Evolutionary conservation across 306 rosid genomes (phyloP).

Genomic region (Albizia julibrissin): DNA sequence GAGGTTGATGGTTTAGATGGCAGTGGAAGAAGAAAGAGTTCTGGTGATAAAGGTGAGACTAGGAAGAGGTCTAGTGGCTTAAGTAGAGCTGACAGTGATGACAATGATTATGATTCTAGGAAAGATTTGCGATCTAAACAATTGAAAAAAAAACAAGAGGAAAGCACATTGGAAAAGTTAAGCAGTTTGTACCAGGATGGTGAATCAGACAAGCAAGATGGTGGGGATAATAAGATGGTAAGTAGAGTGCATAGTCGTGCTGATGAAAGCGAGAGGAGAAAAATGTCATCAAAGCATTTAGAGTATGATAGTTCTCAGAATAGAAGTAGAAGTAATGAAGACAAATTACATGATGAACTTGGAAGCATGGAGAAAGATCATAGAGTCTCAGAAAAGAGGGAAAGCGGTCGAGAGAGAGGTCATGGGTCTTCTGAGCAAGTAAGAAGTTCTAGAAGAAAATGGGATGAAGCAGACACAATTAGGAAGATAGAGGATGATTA

Average conservation of each 20-base stretch:
- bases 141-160: slow-evolving; percentile 80
- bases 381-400: slow-evolving; percentile 62
- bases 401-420: slow-evolving; percentile 67
- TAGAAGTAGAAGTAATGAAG: slow-evolving; percentile 60
- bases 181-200: slow-evolving; percentile 97
- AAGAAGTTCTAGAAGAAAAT: slow-evolving; percentile 80
- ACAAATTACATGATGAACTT: slow-evolving; percentile 47
- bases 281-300: slow-evolving; percentile 46
- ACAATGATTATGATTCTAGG: slow-evolving; percentile 72
- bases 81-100: slow-evolving; percentile 64
- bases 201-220: slow-evolving; percentile 70
- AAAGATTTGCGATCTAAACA: slow-evolving; percentile 64
- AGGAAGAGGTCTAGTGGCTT: slow-evolving; percentile 64
- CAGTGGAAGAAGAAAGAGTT: slow-evolving; percentile 61
- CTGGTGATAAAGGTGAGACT: slow-evolving; percentile 55
- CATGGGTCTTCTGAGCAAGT: slow-evolving; percentile 72
- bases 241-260: slow-evolving; percentile 41
- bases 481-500: slow-evolving; percentile 52
- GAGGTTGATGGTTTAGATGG: slow-evolving; percentile 66
- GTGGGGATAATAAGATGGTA: slow-evolving; percentile 60
- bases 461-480: slow-evolving; percentile 79
- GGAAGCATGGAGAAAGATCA: slow-evolving; percentile 64
- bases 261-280: slow-evolving; percentile 63
- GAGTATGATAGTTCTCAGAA: slow-evolving; percentile 60
- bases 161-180: slow-evolving; percentile 86